Evolutionary conservation across 2,329 filamentous ascomycete genomes (phyloP).

Genomic region (Sporothrix pallida): DNA sequence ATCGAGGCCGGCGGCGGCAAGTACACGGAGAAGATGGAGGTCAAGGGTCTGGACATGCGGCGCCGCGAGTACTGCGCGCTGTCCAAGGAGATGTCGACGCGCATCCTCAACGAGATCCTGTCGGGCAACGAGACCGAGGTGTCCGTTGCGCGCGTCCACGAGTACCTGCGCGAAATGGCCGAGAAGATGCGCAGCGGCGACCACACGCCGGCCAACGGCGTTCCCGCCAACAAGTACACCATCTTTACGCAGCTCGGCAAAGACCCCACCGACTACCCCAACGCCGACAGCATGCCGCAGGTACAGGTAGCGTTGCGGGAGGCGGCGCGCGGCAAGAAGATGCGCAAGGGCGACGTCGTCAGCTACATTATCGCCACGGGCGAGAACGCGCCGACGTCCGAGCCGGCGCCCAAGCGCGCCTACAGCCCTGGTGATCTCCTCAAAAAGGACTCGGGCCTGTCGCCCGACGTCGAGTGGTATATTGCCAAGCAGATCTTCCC

Average conservation of each 20-base stretch:
- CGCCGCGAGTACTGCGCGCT: constrained; percentile 94
- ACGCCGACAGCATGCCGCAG: constrained; percentile 92
- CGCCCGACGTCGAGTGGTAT: constrained; percentile 96
- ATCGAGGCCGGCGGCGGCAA: constrained; percentile 88
- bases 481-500: constrained; percentile 98
- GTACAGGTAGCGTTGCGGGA: constrained; percentile 94
- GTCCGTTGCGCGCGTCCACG: constrained; percentile 88
- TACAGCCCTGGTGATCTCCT: constrained; percentile 84
- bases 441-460: constrained; percentile 74
- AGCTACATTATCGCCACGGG: constrained; percentile 84
- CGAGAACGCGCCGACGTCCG: constrained; percentile 56
- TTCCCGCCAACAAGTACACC: constrained; percentile 85
- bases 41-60: constrained; percentile 98
- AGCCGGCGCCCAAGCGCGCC: constrained; percentile 83
- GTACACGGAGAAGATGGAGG: constrained; percentile 91
- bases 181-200: constrained; percentile 81
- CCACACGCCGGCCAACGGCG: constrained; percentile 48
- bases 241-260: constrained; percentile 99
- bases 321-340: constrained; percentile 80
- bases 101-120: constrained; percentile 90
- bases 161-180: constrained; percentile 85
- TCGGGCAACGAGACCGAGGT: constrained; percentile 91
- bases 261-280: constrained; percentile 89
- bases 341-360: constrained; percentile 95
- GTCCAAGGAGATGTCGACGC: constrained; percentile 91